Conservation (phyloP, 768 basidiomycete genomes). For the Hericium coralloides region DNA sequence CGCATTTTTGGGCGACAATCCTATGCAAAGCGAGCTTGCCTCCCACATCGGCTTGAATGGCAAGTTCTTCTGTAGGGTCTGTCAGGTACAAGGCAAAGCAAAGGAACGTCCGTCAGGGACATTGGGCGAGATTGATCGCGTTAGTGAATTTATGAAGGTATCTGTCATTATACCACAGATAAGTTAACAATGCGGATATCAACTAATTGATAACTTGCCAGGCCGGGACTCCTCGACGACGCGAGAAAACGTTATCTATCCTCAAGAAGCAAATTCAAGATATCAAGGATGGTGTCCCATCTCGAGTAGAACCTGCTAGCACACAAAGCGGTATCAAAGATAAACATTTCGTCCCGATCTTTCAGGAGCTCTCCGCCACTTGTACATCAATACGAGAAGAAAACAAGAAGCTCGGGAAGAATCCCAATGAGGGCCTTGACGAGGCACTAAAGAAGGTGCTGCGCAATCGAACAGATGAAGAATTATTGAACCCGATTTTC, state of each 20-base stretch:
- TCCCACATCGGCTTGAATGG: slow-evolving; percentile 33
- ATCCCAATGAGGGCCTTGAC: not conserved
- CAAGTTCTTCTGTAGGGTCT: slow-evolving; percentile 32
- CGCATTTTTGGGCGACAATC: slow-evolving; percentile 32
- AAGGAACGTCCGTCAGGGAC: not conserved
- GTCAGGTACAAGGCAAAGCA: slow-evolving; percentile 16
- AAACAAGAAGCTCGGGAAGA: not conserved
- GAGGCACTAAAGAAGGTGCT: not conserved
- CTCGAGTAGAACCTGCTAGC: not conserved
- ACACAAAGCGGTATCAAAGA: not conserved
- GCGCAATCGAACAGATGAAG: not conserved
- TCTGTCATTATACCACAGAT: not conserved
- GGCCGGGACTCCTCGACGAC: not conserved
- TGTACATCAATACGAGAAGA: not conserved
- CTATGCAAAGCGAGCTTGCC: slow-evolving; percentile 35
- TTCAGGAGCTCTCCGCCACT: not conserved
- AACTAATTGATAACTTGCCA: not conserved
- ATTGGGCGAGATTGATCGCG: not conserved
- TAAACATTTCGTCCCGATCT: not conserved
- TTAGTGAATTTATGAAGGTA: not conserved
- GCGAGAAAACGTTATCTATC: not conserved
- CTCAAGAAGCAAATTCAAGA: not conserved
- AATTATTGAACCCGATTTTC: not conserved
- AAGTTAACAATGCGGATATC: too few relatives aligned
- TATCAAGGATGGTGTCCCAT: not conserved